These are phyloP conservation scores for Brassica carinata DNA, from an alignment of 345 rosid species.

Conservation along the genomic window DNA sequence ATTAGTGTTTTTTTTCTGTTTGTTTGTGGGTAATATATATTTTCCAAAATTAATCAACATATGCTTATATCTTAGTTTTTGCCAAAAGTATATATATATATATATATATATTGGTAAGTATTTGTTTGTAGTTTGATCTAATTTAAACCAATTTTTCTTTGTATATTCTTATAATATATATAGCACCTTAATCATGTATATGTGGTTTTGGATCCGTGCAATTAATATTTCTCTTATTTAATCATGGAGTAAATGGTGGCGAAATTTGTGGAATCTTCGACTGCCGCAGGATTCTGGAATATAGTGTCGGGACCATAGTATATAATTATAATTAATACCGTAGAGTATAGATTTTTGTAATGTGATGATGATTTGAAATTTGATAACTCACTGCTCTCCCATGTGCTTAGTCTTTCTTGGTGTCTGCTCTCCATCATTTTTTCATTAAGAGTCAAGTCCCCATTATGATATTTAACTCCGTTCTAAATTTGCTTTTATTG, in stretches of 20 bases:
- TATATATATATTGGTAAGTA: constrained; percentile 22
- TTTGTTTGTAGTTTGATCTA: constrained; percentile 18
- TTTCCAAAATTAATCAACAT: not conserved
- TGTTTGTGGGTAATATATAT: not conserved
- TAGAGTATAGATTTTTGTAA: not conserved
- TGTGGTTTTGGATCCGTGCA: not conserved
- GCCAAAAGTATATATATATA: constrained; percentile 4
- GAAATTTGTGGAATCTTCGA: constrained; percentile 40
- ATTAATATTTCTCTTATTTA: not conserved
- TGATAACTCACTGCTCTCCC: constrained; percentile 33
- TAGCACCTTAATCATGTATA: not conserved
- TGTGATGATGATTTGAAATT: constrained; percentile 22
- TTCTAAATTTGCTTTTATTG: not conserved
- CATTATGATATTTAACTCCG: constrained; percentile 9
- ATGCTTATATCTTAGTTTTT: constrained; percentile 16
- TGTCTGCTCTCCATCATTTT: constrained; percentile 28
- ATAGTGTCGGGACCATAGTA: not conserved
- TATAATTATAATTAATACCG: not conserved
- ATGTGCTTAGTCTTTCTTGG: constrained; percentile 30
- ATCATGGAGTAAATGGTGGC: constrained; percentile 43
- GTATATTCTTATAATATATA: not conserved
- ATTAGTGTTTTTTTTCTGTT: not conserved
- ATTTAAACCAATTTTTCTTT: constrained; percentile 6
- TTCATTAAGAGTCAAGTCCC: constrained; percentile 17
- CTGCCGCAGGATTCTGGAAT: constrained; percentile 38